phyloP scores from a whole-genome alignment of 225 moss, liverwort and hornwort genomes.

The Thuidium tamariscinum region DNA sequence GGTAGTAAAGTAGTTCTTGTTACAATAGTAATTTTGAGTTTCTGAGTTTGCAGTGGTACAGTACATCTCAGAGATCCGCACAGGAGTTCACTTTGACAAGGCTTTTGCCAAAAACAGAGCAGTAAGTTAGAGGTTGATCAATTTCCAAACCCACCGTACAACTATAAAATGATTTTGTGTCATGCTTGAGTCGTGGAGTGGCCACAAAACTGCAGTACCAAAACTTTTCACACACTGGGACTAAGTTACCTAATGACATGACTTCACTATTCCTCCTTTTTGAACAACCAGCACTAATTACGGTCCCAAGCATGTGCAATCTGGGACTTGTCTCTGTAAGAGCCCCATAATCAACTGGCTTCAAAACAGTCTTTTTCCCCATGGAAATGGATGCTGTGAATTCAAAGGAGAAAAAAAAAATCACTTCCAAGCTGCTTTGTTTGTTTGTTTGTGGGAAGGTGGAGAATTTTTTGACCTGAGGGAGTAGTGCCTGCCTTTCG shows the following conservation, averaged over 20 bases:
- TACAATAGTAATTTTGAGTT: background rate
- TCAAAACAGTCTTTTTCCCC: background rate
- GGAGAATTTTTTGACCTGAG: fast-evolving
- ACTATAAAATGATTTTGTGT: background rate
- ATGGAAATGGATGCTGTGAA: fast-evolving
- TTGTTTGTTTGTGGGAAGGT: background rate
- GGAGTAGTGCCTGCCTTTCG: background rate
- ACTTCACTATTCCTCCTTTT: background rate
- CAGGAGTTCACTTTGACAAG: background rate
- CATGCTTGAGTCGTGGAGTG: background rate
- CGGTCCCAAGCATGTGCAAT: background rate
- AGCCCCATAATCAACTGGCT: background rate
- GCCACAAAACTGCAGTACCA: background rate
- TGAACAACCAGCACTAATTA: background rate
- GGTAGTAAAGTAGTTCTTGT: background rate
- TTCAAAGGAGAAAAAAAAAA: background rate
- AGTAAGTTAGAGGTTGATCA: background rate
- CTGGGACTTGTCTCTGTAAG: background rate
- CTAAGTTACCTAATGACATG: background rate
- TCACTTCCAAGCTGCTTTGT: too few relatives aligned
- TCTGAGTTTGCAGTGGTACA: background rate
- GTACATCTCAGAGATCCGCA: background rate
- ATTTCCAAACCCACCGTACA: background rate
- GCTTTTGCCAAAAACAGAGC: background rate
- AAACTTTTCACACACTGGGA: background rate